A percentile compares a stretch with the other conserved stretches of the same genome.
Conservation (phyloP, 2,329 filamentous ascomycete genomes). For the Neonectria ditissima region DNA sequence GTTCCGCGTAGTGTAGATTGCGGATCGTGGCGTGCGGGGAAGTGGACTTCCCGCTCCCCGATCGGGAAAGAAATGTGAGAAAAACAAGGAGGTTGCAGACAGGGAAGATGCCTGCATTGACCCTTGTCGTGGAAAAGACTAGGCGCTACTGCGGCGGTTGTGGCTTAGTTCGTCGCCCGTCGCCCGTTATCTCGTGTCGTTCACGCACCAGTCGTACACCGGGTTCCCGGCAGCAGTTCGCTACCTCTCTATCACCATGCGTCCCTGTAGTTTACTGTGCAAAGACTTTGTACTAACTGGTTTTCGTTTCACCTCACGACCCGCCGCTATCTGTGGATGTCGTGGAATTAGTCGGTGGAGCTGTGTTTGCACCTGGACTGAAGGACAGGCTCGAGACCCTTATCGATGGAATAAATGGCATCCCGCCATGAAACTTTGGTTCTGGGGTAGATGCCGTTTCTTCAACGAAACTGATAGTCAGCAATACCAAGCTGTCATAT, state of each 20-base stretch:
- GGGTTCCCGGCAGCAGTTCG: neutral
- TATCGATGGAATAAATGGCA: neutral
- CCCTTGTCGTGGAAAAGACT: neutral
- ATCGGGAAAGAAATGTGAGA: too few relatives aligned
- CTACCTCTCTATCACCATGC: neutral
- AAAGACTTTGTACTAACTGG: too few relatives aligned
- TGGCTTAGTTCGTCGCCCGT: neutral
- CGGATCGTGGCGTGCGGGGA: slow-evolving; percentile 26
- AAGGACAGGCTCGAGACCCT: neutral
- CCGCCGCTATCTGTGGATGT: slow-evolving; percentile 12
- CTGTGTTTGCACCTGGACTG: slow-evolving; percentile 1
- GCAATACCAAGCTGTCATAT: neutral
- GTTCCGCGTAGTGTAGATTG: slow-evolving; percentile 21
- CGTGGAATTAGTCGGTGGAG: slow-evolving; percentile 1
- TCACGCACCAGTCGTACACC: neutral
- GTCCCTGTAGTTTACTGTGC: neutral
- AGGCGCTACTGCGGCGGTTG: neutral
- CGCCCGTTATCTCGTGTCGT: slow-evolving; percentile 2
- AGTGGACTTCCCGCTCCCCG: slow-evolving; percentile 7
- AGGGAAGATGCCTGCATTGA: slow-evolving; percentile 7
- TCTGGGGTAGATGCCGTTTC: slow-evolving; percentile 3
- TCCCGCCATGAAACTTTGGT: slow-evolving; percentile 5
- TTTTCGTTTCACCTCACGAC: too few relatives aligned
- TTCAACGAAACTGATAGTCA: neutral
- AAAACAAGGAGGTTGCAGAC: slow-evolving; percentile 2